These are phyloP conservation scores for Corymbia citriodora DNA, from an alignment of 441 rosid species.

Conservation along the genomic window DNA sequence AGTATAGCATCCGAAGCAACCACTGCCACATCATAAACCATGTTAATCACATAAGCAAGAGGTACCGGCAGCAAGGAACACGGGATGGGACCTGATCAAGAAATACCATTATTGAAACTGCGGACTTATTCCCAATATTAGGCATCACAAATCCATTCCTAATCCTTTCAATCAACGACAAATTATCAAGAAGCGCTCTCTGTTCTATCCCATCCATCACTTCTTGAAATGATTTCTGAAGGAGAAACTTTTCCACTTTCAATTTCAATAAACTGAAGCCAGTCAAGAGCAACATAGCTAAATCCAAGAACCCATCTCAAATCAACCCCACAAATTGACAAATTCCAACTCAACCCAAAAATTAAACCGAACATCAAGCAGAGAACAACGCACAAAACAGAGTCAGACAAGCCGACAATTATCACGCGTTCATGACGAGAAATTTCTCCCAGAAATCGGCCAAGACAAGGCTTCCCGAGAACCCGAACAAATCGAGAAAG, in stretches of 20 bases:
- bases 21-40: conserved; percentile 44
- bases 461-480: neutral
- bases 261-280: neutral
- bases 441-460: neutral
- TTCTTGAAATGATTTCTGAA: neutral
- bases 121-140: neutral
- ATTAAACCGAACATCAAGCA: neutral
- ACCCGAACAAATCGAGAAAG: neutral
- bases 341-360: neutral
- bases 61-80: neutral
- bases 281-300: neutral
- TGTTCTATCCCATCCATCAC: neutral
- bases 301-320: neutral
- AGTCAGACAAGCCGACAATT: neutral
- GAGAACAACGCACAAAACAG: neutral
- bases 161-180: neutral
- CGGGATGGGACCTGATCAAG: neutral
- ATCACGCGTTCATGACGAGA: neutral
- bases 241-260: neutral
- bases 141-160: neutral
- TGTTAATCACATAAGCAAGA: neutral
- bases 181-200: neutral
- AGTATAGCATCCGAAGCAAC: conserved; percentile 38
- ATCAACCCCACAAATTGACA: neutral
- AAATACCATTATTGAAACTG: neutral